Evolutionary conservation across 768 basidiomycete species (phyloP).

Genomic region (Cystofilobasidium capitatum): DNA sequence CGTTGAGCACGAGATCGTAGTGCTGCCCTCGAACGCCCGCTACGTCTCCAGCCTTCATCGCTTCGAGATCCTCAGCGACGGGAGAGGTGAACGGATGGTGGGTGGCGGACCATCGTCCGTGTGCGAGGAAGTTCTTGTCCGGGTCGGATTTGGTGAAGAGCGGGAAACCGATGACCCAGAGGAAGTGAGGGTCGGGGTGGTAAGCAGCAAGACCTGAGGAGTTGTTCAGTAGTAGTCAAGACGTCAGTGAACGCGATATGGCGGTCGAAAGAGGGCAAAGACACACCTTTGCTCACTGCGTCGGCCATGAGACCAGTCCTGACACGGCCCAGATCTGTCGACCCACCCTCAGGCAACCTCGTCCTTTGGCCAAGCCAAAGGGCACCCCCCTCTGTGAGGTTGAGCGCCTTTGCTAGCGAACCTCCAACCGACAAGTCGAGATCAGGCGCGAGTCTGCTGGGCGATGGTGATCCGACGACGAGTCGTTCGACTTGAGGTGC

Average conservation of each 20-base stretch:
- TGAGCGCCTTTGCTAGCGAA: not conserved
- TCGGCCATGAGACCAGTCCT: slow-evolving; percentile 55
- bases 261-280: not conserved
- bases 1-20: slow-evolving; percentile 90
- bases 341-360: slow-evolving; percentile 56
- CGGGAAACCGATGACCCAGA: slow-evolving; percentile 95
- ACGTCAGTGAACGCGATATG: not conserved
- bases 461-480: slow-evolving; percentile 26
- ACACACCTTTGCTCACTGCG: slow-evolving; percentile 54
- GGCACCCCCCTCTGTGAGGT: slow-evolving; percentile 25
- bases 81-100: slow-evolving; percentile 97
- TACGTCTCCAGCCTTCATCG: slow-evolving; percentile 61
- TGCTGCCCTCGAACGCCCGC: slow-evolving; percentile 83
- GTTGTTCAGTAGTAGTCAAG: not conserved
- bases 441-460: not conserved
- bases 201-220: slow-evolving; percentile 51
- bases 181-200: slow-evolving; percentile 60
- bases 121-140: slow-evolving; percentile 76
- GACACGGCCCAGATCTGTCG: slow-evolving; percentile 65
- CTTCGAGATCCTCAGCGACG: slow-evolving; percentile 75
- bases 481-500: slow-evolving; percentile 34
- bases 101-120: slow-evolving; percentile 80
- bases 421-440: not conserved
- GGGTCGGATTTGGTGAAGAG: slow-evolving; percentile 75
- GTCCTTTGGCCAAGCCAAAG: slow-evolving; percentile 38